A percentile compares a stretch with the other conserved stretches of the same genome.
Evolutionary conservation across 768 basidiomycete genomes (phyloP).

Genomic region (Suillus tomentosus): DNA sequence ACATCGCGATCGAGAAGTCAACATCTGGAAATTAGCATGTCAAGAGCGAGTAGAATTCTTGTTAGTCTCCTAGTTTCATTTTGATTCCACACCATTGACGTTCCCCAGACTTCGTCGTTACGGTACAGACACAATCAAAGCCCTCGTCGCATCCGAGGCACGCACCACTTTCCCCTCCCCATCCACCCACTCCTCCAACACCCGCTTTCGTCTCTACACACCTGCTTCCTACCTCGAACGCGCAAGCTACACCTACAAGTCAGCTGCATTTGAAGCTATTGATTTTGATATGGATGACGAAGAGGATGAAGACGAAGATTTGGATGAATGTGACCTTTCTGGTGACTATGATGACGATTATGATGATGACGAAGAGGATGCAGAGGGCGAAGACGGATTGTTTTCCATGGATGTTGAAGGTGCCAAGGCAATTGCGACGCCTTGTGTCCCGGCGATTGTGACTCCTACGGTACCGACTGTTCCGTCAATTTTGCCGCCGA

Average conservation of each 20-base stretch:
- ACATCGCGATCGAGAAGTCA: constrained; percentile 36
- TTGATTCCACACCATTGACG: constrained; percentile 5
- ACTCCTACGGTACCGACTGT: neutral
- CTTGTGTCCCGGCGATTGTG: neutral
- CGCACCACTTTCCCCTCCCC: constrained; percentile 10
- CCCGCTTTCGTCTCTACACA: constrained; percentile 34
- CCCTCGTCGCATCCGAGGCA: constrained; percentile 33
- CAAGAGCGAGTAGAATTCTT: constrained; percentile 37
- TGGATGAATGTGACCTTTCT: constrained; percentile 30
- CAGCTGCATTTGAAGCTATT: constrained; percentile 26
- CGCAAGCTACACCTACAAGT: constrained; percentile 33
- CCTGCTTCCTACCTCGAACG: constrained; percentile 17
- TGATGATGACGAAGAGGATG: constrained; percentile 19
- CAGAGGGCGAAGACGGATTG: constrained; percentile 15
- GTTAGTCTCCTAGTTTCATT: constrained; percentile 23
- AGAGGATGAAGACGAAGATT: constrained; percentile 28
- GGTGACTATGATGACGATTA: constrained; percentile 18
- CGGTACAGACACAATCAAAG: constrained; percentile 35
- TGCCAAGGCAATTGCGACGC: neutral
- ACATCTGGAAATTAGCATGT: constrained; percentile 37
- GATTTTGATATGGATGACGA: constrained; percentile 36
- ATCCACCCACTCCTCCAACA: neutral
- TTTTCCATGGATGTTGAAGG: constrained; percentile 3
- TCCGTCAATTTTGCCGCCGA: neutral
- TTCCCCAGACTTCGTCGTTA: constrained; percentile 32